phyloP scores from a whole-genome alignment of 2,329 filamentous ascomycete species.

The Phialophora macrospora region DNA sequence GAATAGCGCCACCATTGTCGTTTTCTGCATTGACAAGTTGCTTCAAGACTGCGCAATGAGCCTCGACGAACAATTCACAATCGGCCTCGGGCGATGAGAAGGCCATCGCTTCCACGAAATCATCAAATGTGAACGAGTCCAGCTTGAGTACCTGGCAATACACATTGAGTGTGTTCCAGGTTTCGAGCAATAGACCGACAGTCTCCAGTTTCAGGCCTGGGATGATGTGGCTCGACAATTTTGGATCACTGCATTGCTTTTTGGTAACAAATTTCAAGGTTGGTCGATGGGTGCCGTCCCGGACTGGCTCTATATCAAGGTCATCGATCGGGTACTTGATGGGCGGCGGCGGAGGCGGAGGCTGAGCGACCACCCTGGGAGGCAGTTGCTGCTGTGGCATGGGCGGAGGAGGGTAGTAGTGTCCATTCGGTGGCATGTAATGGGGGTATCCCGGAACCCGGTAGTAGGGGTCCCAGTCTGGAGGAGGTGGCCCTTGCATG shows the following conservation, averaged over 20 bases:
- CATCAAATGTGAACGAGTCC: conserved; percentile 97
- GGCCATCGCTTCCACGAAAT: conserved; percentile 86
- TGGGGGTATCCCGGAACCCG: conserved; percentile 24
- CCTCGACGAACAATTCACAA: conserved; percentile 85
- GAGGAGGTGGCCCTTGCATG: conserved; percentile 28
- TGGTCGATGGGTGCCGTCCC: conserved; percentile 70
- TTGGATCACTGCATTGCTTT: conserved; percentile 54
- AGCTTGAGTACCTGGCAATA: conserved; percentile 93
- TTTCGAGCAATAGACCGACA: conserved; percentile 82
- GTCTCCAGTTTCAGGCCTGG: conserved; percentile 78
- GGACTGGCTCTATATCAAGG: conserved; percentile 74
- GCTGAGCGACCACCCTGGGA: conserved; percentile 39
- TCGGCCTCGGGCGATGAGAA: conserved; percentile 73
- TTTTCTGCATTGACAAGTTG: conserved; percentile 76
- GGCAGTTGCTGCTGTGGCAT: conserved; percentile 18
- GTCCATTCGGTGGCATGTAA: conserved; percentile 41
- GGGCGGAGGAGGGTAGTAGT: conserved; percentile 39
- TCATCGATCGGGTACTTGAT: conserved; percentile 97
- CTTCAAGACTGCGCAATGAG: conserved; percentile 90
- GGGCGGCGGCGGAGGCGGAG: conserved; percentile 70
- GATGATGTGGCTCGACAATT: conserved; percentile 51
- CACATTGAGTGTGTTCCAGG: conserved; percentile 97
- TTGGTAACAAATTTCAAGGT: conserved; percentile 76
- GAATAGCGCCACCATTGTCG: conserved; percentile 74
- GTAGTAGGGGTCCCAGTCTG: conserved; percentile 20